Conservation (phyloP, 2,329 filamentous ascomycete species). For the Colletotrichum acutatum region DNA sequence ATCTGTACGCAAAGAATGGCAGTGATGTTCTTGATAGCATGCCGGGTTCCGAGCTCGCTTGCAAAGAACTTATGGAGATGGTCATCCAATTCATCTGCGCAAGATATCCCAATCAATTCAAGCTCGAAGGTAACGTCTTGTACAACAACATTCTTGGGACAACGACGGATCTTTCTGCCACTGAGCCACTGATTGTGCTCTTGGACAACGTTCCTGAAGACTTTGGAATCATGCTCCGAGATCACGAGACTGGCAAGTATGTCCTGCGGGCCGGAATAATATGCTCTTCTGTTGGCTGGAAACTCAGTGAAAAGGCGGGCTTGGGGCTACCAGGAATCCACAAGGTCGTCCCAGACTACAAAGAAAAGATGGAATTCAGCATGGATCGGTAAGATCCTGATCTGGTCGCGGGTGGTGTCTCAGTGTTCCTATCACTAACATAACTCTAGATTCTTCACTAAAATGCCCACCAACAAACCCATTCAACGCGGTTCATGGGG, state of each 20-base stretch:
- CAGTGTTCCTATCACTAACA: background rate
- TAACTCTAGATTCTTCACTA: constrained; percentile 76
- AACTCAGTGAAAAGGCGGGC: constrained; percentile 78
- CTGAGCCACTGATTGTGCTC: constrained; percentile 75
- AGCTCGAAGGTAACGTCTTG: constrained; percentile 67
- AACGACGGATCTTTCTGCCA: constrained; percentile 67
- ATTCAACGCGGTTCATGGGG: constrained; percentile 91
- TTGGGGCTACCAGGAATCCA: constrained; percentile 78
- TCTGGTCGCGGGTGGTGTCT: too few species aligned
- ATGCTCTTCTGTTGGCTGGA: constrained; percentile 86
- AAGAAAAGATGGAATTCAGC: constrained; percentile 87
- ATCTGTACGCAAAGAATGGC: constrained; percentile 72
- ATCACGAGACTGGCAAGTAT: constrained; percentile 78
- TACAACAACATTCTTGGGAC: constrained; percentile 76
- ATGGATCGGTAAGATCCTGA: constrained; percentile 75
- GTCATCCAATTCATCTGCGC: constrained; percentile 80
- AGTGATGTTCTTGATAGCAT: constrained; percentile 73
- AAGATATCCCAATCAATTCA: constrained; percentile 82
- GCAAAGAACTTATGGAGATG: constrained; percentile 92
- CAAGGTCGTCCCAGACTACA: constrained; percentile 80
- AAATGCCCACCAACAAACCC: constrained; percentile 77
- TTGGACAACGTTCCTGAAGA: constrained; percentile 86
- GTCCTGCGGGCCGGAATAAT: constrained; percentile 80
- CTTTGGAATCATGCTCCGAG: constrained; percentile 80
- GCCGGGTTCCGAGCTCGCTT: constrained; percentile 81